phyloP scores from a whole-genome alignment of 352 stramenopile species.

The Phytophthora aleatoria region DNA sequence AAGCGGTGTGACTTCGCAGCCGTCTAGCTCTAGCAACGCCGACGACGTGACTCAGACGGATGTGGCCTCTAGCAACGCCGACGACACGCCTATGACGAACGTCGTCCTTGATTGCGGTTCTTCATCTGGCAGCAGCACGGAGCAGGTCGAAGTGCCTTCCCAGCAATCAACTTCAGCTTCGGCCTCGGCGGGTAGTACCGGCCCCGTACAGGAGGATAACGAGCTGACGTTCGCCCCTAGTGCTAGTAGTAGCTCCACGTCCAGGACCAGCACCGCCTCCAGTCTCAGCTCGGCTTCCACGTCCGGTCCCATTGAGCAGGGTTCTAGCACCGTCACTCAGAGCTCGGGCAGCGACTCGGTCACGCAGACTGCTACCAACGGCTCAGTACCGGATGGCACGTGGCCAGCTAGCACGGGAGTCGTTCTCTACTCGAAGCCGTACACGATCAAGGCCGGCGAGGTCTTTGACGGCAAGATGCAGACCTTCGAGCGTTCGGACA shows the following conservation, averaged over 20 bases:
- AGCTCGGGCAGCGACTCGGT: conserved; percentile 10
- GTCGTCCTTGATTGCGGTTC: conserved; percentile 6
- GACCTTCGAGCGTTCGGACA: conserved; percentile 62
- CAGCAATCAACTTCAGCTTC: conserved; percentile 13
- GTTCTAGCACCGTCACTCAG: neutral
- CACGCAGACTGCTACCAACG: neutral
- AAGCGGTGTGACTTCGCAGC: neutral
- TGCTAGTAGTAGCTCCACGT: too few relatives aligned
- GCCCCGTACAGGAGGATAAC: neutral
- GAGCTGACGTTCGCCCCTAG: too few relatives aligned
- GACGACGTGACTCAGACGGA: neutral
- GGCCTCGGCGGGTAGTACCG: neutral
- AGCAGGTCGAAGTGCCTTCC: conserved; percentile 2
- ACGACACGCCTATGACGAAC: neutral
- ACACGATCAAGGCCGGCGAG: conserved; percentile 39
- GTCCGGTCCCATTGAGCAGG: too few relatives aligned
- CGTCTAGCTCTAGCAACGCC: conserved; percentile 9
- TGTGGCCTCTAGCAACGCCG: conserved; percentile 9
- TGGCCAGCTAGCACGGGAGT: conserved; percentile 18
- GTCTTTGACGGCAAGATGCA: conserved; percentile 43
- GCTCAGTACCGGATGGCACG: conserved; percentile 9
- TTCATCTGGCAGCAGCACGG: conserved; percentile 1
- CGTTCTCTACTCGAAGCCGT: conserved; percentile 21
- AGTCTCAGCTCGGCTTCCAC: too few relatives aligned
- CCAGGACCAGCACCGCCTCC: too few relatives aligned